These are phyloP conservation scores for Boletellus ananiceps DNA, from an alignment of 768 basidiomycete genomes.

Conservation along the genomic window DNA sequence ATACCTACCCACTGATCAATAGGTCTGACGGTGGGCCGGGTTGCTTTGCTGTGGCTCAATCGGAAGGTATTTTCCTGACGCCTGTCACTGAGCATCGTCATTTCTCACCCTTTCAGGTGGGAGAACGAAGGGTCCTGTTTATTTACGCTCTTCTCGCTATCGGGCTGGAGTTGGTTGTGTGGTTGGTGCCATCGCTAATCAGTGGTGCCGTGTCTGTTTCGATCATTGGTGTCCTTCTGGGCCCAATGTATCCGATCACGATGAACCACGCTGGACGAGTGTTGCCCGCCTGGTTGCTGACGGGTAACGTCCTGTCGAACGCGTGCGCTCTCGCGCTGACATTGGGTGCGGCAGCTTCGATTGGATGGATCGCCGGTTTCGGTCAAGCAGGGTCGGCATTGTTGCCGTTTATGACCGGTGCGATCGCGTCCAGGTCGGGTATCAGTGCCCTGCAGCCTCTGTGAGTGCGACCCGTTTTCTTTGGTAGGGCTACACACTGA, in stretches of 20 bases:
- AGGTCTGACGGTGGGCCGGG: conserved; percentile 58
- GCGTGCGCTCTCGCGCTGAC: too few species aligned
- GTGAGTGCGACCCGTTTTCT: conserved; percentile 11
- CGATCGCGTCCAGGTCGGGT: conserved; percentile 57
- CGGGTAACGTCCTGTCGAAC: conserved; percentile 26
- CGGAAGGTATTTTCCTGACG: conserved; percentile 33
- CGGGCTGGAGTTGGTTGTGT: conserved; percentile 52
- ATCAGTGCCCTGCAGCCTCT: conserved; percentile 39
- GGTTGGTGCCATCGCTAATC: conserved; percentile 52
- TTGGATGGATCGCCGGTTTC: conserved; percentile 65
- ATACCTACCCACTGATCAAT: neutral
- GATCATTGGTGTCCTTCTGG: conserved; percentile 51
- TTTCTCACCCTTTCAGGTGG: conserved; percentile 33
- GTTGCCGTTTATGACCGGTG: conserved; percentile 69
- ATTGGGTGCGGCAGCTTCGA: conserved; percentile 36
- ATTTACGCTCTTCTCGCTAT: conserved; percentile 51
- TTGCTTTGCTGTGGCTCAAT: conserved; percentile 54
- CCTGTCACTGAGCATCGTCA: neutral
- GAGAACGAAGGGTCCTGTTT: conserved; percentile 50
- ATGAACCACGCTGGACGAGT: conserved; percentile 69
- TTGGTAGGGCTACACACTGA: neutral
- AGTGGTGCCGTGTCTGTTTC: conserved; percentile 53
- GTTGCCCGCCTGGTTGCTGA: conserved; percentile 66
- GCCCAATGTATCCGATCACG: conserved; percentile 50
- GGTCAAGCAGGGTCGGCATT: conserved; percentile 71